Conservation (phyloP, 306 rosid species). For the Elaeagnus macrophylla region DNA sequence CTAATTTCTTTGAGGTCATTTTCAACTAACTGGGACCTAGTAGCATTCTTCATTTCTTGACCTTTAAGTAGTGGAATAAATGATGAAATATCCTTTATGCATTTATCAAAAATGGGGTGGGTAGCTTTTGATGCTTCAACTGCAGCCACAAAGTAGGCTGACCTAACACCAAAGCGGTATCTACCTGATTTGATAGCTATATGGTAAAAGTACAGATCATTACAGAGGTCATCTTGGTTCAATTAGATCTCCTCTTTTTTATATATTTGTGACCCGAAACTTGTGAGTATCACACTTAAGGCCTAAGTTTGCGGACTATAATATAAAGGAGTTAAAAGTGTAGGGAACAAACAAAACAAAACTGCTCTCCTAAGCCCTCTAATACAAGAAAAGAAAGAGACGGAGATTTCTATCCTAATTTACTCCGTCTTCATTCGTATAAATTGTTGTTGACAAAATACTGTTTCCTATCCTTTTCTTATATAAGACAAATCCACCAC, state of each 20-base stretch:
- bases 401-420: too few species aligned
- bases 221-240: not conserved
- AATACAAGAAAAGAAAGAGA: not conserved
- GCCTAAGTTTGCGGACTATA: not conserved
- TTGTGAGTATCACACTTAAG: not conserved
- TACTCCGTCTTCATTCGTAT: too few species aligned
- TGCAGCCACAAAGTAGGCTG: constrained; percentile 3
- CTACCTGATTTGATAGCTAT: constrained; percentile 8
- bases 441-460: too few species aligned
- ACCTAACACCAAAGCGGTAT: constrained; percentile 26
- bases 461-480: too few species aligned
- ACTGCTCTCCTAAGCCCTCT: constrained; percentile 8
- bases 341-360: not conserved
- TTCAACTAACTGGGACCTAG: constrained; percentile 16
- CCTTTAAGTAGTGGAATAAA: constrained; percentile 9
- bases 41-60: constrained; percentile 3
- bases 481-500: too few species aligned
- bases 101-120: constrained; percentile 10
- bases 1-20: constrained; percentile 3
- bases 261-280: too few species aligned
- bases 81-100: constrained; percentile 6
- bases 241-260: too few species aligned
- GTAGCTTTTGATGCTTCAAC: constrained; percentile 27
- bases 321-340: too few species aligned
- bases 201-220: not conserved